Evolutionary conservation across 345 rosid genomes (phyloP).

Genomic region (Kernera saxatilis): DNA sequence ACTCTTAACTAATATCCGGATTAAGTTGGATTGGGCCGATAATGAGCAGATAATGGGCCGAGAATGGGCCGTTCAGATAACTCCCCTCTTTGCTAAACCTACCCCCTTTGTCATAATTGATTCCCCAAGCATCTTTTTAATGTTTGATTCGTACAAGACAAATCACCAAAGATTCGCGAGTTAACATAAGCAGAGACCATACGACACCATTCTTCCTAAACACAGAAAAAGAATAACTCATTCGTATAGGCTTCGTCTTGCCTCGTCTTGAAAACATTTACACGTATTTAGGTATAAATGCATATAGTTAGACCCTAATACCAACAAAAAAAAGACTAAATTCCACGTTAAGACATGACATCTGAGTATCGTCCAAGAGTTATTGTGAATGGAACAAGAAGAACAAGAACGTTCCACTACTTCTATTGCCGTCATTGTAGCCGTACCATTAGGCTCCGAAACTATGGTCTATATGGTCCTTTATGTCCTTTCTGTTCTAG

Average conservation of each 20-base stretch:
- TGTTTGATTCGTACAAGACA: constrained; percentile 21
- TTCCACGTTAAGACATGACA: not conserved
- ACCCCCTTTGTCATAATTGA: constrained; percentile 7
- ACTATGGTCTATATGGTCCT: constrained; percentile 32
- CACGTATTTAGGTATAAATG: not conserved
- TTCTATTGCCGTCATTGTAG: constrained; percentile 65
- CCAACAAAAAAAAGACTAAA: not conserved
- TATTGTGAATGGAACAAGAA: constrained; percentile 45
- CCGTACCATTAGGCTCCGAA: constrained; percentile 42
- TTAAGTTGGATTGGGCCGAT: not conserved
- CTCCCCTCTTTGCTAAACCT: not conserved
- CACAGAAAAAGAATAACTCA: constrained; percentile 24
- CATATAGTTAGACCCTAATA: not conserved
- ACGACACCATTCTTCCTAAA: constrained; percentile 14
- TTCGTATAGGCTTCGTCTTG: constrained; percentile 10
- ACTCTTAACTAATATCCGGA: not conserved
- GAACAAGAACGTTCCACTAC: constrained; percentile 62
- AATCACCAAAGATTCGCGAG: constrained; percentile 17
- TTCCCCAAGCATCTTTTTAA: constrained; percentile 15
- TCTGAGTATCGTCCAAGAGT: constrained; percentile 39
- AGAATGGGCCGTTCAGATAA: not conserved
- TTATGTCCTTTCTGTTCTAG: constrained; percentile 52
- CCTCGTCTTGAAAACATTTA: constrained; percentile 20
- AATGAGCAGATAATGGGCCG: constrained; percentile 4
- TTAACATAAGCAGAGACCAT: constrained; percentile 1